These are phyloP conservation scores for Colletotrichum salicis DNA, from an alignment of 2,329 filamentous ascomycete species.

Conservation along the genomic window DNA sequence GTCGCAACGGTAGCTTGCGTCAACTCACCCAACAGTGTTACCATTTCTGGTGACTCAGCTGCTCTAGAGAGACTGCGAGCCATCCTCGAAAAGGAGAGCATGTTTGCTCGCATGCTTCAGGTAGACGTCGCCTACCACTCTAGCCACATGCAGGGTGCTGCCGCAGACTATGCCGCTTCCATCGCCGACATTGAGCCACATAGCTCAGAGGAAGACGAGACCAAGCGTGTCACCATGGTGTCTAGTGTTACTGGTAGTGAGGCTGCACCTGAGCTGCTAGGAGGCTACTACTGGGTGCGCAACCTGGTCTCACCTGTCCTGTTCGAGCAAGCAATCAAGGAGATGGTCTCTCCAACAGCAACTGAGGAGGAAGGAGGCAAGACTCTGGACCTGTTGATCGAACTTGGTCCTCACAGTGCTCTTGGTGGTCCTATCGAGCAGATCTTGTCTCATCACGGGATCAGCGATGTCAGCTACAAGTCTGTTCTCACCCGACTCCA, in stretches of 20 bases:
- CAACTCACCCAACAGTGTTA: constrained; percentile 41
- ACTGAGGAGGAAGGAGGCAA: neutral
- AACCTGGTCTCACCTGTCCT: constrained; percentile 32
- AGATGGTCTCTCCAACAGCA: neutral
- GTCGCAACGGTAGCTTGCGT: constrained; percentile 35
- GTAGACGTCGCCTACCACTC: constrained; percentile 40
- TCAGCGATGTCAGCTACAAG: constrained; percentile 2
- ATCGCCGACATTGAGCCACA: neutral
- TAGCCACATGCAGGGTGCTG: constrained; percentile 31
- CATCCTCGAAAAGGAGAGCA: constrained; percentile 48
- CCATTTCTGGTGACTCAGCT: constrained; percentile 37
- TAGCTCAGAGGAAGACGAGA: neutral
- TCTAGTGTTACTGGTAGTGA: constrained; percentile 2
- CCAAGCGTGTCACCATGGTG: neutral
- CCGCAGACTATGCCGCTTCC: neutral
- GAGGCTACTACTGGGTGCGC: constrained; percentile 27
- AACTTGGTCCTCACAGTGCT: constrained; percentile 18
- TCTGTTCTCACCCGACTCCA: constrained; percentile 33
- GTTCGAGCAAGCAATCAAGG: neutral
- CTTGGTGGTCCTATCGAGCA: neutral
- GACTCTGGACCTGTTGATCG: neutral
- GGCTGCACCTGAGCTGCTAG: neutral
- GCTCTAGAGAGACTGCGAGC: constrained; percentile 42
- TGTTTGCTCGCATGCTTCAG: constrained; percentile 44
- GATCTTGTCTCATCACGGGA: neutral